Conservation (phyloP, 768 basidiomycete species). For the Suillus fuscotomentosus region DNA sequence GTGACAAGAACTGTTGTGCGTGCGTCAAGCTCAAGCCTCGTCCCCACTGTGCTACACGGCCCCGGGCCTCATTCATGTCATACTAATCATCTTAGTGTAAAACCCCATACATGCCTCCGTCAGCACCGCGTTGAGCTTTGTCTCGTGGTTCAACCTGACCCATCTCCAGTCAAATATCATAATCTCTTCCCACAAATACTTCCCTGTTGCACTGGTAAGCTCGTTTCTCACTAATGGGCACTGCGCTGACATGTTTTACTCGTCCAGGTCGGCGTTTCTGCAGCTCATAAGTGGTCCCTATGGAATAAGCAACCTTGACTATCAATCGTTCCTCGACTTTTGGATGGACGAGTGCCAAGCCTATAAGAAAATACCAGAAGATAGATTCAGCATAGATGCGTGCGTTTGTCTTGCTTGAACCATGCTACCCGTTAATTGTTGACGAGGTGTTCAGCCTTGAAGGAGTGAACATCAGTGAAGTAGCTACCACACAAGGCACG, state of each 20-base stretch:
- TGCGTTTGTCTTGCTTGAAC: neutral
- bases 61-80: neutral
- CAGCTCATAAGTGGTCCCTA: slow-evolving; percentile 5
- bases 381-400: neutral
- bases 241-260: neutral
- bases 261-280: slow-evolving; percentile 12
- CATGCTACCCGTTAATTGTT: neutral
- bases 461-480: neutral
- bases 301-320: neutral
- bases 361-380: neutral
- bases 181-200: neutral
- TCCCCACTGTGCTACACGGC: neutral
- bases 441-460: neutral
- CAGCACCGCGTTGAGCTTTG: neutral
- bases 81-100: neutral
- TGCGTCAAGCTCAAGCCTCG: neutral
- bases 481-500: neutral
- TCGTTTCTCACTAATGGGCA: neutral
- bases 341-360: neutral
- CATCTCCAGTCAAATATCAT: neutral
- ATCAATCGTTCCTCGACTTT: neutral
- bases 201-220: neutral
- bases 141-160: neutral
- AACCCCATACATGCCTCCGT: neutral
- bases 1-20: neutral